Base-by-base conservation (phyloP, 164 flowering plant species). In the Umbellularia californica region DNA sequence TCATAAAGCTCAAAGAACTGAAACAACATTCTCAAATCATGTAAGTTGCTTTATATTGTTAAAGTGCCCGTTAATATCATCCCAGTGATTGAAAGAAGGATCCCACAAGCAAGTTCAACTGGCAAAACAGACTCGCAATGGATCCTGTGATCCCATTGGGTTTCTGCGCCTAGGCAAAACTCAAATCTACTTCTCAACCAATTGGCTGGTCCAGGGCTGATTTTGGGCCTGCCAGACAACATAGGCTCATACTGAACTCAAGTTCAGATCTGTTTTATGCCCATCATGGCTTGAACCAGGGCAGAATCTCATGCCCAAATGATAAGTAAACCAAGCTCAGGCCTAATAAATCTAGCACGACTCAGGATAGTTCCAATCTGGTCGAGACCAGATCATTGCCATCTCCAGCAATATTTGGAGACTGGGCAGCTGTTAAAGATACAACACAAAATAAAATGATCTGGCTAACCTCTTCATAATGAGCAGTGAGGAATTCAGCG, bases 1-100 rank as follows among this genome's bases (percentile, higher is more conserved):
- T 91, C 99, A 82, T 92, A 88, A 50, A 79, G 81, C 83, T 86
- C 87, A 80, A 96, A 96, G 85, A 96, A 96, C 99, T 96, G 92
- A 60, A 82, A 82, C 27, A 68, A 79, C 60, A 69, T 15, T 69
- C 55, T 9, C 41, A 14, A 19, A 69, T 69, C 71, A 69, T 14
- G 41, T 25, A 30, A 13, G 69, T 55, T 55, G 13, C 47, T 55
- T 55, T 14, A 52, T 52, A 52, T 52, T 19, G 7, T 55, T 55
- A 17, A 55, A 55, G 60, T 3, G 20, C 20, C 19, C 20, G 19
- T 55, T n/a, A 55, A 55, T 15, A 19, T 55, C 17, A 55, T 55
- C 60, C 60, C 60, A 55, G 19, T 55, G 60, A 20, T 9, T 41
- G 10, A 41, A 9, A 41, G 47, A 41, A 6, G 10, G 11, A 41